Evolutionary conservation across 2,329 filamentous ascomycete species (phyloP), one percentile per base, ranked within the genome.

Genomic region (Aspergillus thermomutatus): DNA sequence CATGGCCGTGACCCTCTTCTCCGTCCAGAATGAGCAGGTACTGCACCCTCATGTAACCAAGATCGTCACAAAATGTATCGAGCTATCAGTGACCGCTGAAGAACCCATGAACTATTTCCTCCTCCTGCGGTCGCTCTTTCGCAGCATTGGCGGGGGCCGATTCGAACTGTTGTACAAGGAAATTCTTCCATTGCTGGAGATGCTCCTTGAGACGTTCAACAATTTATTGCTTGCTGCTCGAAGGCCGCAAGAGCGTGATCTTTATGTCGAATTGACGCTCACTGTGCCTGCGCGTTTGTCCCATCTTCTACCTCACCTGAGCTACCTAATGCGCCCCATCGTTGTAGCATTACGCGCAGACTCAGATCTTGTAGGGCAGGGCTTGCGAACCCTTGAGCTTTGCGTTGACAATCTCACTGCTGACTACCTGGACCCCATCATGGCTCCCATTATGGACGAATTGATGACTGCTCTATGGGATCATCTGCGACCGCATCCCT

Each of bases 91-190:
- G 6, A 95, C 89, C 56, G 95, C 94, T 0, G 92, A 97, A 67
- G 93, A 97, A 70, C 95, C 95, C 0, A 96, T 97, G 84, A 99
- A 99, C 73, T 99, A 99, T 76, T 99, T 99, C 75, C 82, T 97
- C 10, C 83, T 99, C 1, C 80, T 99, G 41, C 84, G 94, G 34
- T 97, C 92, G 0, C 79, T 99, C 1, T 99, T 99, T 73, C 81
- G 94, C 55, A 97, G 93, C 70, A 99, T 99, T 53, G 94, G 94
- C 23, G 95, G 94, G 50, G 95, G 94, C 7, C 89, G 96, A 60
- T 99, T 99, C 64, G 94, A 99, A 78, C 90, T 97, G 64, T 82
- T 99, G 0, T 99, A 99, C 74, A 99, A 99, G 77, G 93, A 97
- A 72, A 96, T 99, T 48, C 77, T 99, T 11, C 94, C 94, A 10